Evolutionary conservation across 1,284 basidiomycete species (phyloP).

Genomic region (Rhodotorula mucilaginosa): DNA sequence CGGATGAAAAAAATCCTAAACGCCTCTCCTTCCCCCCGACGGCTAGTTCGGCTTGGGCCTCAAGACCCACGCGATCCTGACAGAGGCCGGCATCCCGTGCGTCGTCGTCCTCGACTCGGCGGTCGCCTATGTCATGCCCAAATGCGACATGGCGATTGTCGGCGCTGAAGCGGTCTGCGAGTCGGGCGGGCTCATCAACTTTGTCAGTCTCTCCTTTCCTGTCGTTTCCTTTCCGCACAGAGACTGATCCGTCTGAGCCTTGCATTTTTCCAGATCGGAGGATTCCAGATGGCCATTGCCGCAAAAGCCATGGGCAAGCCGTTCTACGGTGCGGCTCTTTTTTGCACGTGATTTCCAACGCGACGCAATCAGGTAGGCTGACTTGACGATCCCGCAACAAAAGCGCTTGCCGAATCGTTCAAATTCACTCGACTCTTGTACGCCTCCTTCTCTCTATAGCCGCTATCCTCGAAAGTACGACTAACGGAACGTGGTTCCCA

Average conservation of each 20-base stretch:
- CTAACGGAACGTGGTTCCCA: neutral
- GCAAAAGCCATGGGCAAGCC: constrained; percentile 93
- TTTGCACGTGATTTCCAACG: neutral
- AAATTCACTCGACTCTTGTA: constrained; percentile 87
- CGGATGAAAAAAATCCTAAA: constrained; percentile 42
- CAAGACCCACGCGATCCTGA: constrained; percentile 80
- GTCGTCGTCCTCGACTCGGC: constrained; percentile 94
- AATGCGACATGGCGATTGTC: constrained; percentile 82
- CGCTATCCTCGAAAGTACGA: no score
- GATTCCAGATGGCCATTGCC: constrained; percentile 93
- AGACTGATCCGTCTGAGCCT: no score
- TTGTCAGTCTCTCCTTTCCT: constrained; percentile 45
- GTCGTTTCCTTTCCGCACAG: no score
- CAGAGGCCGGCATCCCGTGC: constrained; percentile 84
- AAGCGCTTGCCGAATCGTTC: constrained; percentile 55
- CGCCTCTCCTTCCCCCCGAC: constrained; percentile 9
- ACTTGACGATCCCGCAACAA: constrained; percentile 11
- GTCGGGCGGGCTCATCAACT: constrained; percentile 71
- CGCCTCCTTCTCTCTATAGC: neutral
- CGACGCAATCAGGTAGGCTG: neutral
- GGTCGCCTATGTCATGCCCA: constrained; percentile 94
- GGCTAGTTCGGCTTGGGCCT: constrained; percentile 58
- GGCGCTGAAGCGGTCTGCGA: constrained; percentile 84
- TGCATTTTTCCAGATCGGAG: constrained; percentile 57
- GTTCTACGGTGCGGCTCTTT: constrained; percentile 70